Percentiles rank a stretch among this genome's conserved stretches.
Evolutionary conservation across 371 early-diverging fungal species (phyloP).

Genomic region (Rhizopus delemar): DNA sequence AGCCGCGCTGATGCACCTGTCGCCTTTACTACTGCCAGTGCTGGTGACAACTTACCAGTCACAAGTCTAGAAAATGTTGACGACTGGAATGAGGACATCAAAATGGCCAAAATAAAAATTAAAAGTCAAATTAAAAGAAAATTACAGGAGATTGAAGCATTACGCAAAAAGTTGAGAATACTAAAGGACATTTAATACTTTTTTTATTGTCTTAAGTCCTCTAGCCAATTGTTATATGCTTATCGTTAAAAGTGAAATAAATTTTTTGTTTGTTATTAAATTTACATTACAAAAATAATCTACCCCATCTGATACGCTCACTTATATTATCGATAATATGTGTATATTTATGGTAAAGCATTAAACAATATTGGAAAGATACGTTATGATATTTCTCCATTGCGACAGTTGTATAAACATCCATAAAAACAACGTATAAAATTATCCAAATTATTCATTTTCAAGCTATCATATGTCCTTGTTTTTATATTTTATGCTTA

Average conservation of each 20-base stretch:
- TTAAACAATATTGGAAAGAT: conserved; percentile 8
- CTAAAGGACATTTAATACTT: too few species aligned
- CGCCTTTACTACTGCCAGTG: conserved; percentile 10
- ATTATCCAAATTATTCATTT: conserved; percentile 15
- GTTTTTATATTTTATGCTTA: background rate
- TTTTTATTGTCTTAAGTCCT: conserved; percentile 20
- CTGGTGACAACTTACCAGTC: conserved; percentile 9
- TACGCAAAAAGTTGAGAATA: too few species aligned
- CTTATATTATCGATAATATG: conserved; percentile 20
- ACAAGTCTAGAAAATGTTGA: too few species aligned
- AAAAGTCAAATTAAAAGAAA: too few species aligned
- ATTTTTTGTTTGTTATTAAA: conserved; percentile 19
- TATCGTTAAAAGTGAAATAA: too few species aligned
- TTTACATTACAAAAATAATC: conserved; percentile 17
- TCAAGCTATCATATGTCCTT: conserved; percentile 18
- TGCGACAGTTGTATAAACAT: conserved; percentile 16
- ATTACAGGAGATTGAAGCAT: too few species aligned
- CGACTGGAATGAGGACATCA: too few species aligned
- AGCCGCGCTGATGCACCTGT: conserved; percentile 11
- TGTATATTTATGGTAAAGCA: conserved; percentile 21
- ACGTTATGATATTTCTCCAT: conserved; percentile 14
- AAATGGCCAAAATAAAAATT: too few species aligned
- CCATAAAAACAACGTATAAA: conserved; percentile 23
- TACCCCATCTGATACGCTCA: conserved; percentile 15
- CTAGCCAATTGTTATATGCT: conserved; percentile 15